These are phyloP conservation scores for Polyplosphaeria fusca DNA, from an alignment of 495 filamentous ascomycete genomes.

Conservation along the genomic window DNA sequence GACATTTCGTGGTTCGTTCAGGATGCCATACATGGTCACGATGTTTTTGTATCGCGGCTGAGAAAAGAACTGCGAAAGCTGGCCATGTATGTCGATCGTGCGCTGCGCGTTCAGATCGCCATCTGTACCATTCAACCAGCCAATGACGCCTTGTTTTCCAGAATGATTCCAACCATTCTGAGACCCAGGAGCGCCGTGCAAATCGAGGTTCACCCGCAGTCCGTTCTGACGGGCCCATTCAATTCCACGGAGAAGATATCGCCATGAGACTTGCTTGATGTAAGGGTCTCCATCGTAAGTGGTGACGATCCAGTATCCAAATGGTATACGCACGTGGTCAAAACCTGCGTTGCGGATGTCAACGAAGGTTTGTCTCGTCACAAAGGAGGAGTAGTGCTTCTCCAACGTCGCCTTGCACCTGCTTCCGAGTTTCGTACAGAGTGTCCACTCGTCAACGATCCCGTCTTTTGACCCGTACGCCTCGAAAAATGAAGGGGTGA, in stretches of 20 bases:
- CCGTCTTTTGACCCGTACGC: slow-evolving; percentile 56
- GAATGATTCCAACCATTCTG: slow-evolving; percentile 84
- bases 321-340: slow-evolving; percentile 93
- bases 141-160: slow-evolving; percentile 60
- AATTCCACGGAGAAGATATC: slow-evolving; percentile 88
- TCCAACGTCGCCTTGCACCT: slow-evolving; percentile 66
- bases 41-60: slow-evolving; percentile 46
- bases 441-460: slow-evolving; percentile 85
- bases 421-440: slow-evolving; percentile 66
- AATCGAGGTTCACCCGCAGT: slow-evolving; percentile 87
- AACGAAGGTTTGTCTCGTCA: slow-evolving; percentile 75
- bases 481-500: slow-evolving; percentile 85
- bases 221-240: slow-evolving; percentile 94
- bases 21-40: slow-evolving; percentile 45
- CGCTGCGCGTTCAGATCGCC: slow-evolving; percentile 43
- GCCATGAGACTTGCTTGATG: slow-evolving; percentile 81
- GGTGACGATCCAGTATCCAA: slow-evolving; percentile 90
- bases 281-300: slow-evolving; percentile 87
- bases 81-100: slow-evolving; percentile 42
- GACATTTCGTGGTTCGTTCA: slow-evolving; percentile 46
- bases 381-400: slow-evolving; percentile 84
- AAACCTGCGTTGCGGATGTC: slow-evolving; percentile 86
- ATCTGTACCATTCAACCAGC: slow-evolving; percentile 48
- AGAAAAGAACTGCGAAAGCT: slow-evolving; percentile 44
- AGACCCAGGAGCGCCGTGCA: slow-evolving; percentile 77